Percentiles rank a stretch among this genome's conserved stretches.
These are phyloP conservation scores for Ganoderma lingzhi DNA, from an alignment of 1,284 basidiomycete genomes.

Conservation along the genomic window DNA sequence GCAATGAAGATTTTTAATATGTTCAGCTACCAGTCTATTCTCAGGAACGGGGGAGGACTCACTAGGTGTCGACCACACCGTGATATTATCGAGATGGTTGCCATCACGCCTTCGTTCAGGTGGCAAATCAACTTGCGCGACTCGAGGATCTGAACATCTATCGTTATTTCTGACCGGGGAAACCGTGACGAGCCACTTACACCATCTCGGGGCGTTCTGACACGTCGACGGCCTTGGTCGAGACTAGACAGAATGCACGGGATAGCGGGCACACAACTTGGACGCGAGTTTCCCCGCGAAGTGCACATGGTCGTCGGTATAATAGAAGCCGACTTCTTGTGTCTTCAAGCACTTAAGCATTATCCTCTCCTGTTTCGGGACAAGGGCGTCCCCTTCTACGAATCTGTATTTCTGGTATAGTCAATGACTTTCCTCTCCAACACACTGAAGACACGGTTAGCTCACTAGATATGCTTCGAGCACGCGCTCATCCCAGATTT, in stretches of 20 bases:
- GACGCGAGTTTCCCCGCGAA: background rate
- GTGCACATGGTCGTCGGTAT: background rate
- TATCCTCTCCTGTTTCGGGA: background rate
- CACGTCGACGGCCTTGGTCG: no score
- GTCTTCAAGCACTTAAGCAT: constrained; percentile 4
- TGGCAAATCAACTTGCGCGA: constrained; percentile 2
- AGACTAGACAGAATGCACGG: background rate
- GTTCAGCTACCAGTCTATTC: background rate
- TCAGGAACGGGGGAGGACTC: background rate
- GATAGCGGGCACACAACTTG: background rate
- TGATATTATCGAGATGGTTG: background rate
- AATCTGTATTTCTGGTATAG: background rate
- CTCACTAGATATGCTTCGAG: background rate
- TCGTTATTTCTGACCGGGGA: background rate
- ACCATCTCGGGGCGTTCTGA: background rate
- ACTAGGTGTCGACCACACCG: background rate
- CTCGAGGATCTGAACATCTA: background rate
- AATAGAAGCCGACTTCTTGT: constrained; percentile 2
- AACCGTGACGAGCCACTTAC: background rate
- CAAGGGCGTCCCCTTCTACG: background rate
- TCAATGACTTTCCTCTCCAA: background rate
- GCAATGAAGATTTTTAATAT: background rate
- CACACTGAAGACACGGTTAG: background rate
- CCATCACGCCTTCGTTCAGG: constrained; percentile 2
- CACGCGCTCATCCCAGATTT: background rate